Evolutionary conservation across 2,329 filamentous ascomycete species (phyloP).

Genomic region (Cladosporium sp.): DNA sequence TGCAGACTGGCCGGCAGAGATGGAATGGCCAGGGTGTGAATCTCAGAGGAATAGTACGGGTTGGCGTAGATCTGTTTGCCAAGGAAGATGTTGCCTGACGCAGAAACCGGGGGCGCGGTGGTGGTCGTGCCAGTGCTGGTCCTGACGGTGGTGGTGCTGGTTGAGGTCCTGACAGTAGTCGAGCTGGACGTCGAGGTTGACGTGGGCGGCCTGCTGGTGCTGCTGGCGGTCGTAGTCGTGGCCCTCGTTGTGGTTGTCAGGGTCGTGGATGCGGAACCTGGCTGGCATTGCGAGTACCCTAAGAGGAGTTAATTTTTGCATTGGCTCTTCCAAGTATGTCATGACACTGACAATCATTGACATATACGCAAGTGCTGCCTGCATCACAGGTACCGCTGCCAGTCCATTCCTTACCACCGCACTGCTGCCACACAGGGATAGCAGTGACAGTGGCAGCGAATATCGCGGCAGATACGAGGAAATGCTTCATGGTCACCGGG

Average conservation of each 20-base stretch:
- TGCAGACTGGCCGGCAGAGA: constrained; percentile 54
- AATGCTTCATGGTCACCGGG: constrained; percentile 8
- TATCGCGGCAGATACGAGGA: constrained; percentile 10
- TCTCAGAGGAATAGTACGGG: constrained; percentile 51
- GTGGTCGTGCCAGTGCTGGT: constrained; percentile 1
- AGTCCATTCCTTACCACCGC: constrained; percentile 16
- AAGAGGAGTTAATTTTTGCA: constrained; percentile 12
- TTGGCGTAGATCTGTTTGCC: constrained; percentile 49
- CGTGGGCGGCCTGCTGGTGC: constrained; percentile 14
- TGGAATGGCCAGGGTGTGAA: constrained; percentile 56
- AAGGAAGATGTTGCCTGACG: constrained; percentile 50
- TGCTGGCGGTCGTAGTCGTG: neutral
- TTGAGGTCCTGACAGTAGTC: neutral
- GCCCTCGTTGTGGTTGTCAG: constrained; percentile 16
- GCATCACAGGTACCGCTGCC: constrained; percentile 20
- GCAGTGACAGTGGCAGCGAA: constrained; percentile 17
- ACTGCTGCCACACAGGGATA: constrained; percentile 18
- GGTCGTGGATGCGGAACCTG: constrained; percentile 21
- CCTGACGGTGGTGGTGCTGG: neutral
- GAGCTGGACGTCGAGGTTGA: neutral
- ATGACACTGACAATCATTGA: constrained; percentile 19
- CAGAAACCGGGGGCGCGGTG: constrained; percentile 22
- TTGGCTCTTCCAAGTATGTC: neutral
- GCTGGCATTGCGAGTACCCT: constrained; percentile 25
- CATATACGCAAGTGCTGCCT: constrained; percentile 16